These are phyloP conservation scores for Pleurotus eryngii DNA, from an alignment of 768 basidiomycete genomes.

Conservation along the genomic window DNA sequence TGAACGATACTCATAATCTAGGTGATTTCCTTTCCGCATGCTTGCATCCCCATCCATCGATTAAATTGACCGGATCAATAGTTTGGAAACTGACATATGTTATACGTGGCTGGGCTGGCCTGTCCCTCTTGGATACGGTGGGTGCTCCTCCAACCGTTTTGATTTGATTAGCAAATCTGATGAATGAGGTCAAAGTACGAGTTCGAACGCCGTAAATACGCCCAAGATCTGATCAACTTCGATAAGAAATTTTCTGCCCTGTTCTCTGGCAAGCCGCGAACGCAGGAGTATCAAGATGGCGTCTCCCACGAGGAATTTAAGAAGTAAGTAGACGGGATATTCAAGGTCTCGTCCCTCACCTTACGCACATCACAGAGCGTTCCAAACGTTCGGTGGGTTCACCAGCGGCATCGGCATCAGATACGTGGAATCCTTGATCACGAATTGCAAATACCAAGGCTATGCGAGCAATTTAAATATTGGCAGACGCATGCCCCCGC, in stretches of 20 bases:
- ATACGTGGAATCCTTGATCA: slow-evolving; percentile 47
- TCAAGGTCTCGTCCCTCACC: not conserved
- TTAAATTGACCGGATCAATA: slow-evolving; percentile 11
- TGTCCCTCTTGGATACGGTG: slow-evolving; percentile 49
- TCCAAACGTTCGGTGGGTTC: slow-evolving; percentile 52
- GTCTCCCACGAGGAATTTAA: slow-evolving; percentile 53
- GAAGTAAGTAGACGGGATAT: slow-evolving; percentile 22
- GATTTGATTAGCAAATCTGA: not conserved
- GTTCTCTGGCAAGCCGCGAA: slow-evolving; percentile 67
- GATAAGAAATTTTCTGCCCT: slow-evolving; percentile 62
- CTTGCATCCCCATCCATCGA: not conserved
- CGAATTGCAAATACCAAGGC: slow-evolving; percentile 31
- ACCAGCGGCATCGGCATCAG: slow-evolving; percentile 53
- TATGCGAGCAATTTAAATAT: slow-evolving; percentile 38
- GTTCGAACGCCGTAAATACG: slow-evolving; percentile 61
- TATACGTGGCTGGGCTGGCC: slow-evolving; percentile 49
- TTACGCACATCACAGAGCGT: slow-evolving; percentile 30
- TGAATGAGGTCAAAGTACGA: slow-evolving; percentile 49
- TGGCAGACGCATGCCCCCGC: slow-evolving; percentile 52
- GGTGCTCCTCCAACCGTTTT: slow-evolving; percentile 11
- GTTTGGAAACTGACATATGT: slow-evolving; percentile 64
- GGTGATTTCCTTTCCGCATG: slow-evolving; percentile 26
- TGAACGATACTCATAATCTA: slow-evolving; percentile 74
- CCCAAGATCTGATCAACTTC: slow-evolving; percentile 70
- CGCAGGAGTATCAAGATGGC: slow-evolving; percentile 41